These are phyloP conservation scores for Epichloe scottii DNA, from an alignment of 2,329 filamentous ascomycete genomes.

Conservation along the genomic window DNA sequence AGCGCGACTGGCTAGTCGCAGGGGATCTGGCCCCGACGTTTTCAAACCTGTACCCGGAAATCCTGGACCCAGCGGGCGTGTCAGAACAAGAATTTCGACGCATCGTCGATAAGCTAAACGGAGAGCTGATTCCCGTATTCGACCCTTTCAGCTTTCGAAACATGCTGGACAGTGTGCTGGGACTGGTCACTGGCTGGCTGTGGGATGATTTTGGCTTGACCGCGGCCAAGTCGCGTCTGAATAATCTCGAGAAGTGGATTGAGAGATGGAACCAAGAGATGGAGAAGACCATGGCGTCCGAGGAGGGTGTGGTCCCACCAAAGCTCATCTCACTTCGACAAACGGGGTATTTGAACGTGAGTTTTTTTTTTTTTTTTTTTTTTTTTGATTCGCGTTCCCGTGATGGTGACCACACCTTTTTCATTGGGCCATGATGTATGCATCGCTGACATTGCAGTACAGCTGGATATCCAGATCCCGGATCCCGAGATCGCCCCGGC, in stretches of 20 bases:
- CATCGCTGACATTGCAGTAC: slow-evolving; percentile 7
- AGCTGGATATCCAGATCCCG: slow-evolving; percentile 72
- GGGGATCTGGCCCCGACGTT: slow-evolving; percentile 89
- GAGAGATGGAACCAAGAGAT: slow-evolving; percentile 74
- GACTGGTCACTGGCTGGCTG: slow-evolving; percentile 78
- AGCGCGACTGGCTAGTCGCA: slow-evolving; percentile 78
- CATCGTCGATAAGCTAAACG: slow-evolving; percentile 72
- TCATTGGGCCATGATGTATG: too few species aligned
- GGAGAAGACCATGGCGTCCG: slow-evolving; percentile 40
- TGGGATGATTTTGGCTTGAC: slow-evolving; percentile 85
- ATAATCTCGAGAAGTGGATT: slow-evolving; percentile 64
- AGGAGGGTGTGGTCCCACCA: slow-evolving; percentile 43
- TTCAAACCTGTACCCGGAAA: slow-evolving; percentile 91
- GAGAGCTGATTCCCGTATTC: slow-evolving; percentile 63
- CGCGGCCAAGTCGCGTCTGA: slow-evolving; percentile 58
- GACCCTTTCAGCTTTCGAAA: slow-evolving; percentile 67
- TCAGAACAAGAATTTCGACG: slow-evolving; percentile 76
- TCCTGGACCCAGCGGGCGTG: slow-evolving; percentile 72
- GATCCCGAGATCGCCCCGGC: slow-evolving; percentile 58
- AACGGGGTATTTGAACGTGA: slow-evolving; percentile 77
- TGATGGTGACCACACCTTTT: neutral
- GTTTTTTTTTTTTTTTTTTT: slow-evolving; percentile 12
- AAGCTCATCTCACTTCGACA: slow-evolving; percentile 66
- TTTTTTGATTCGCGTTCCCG: neutral
- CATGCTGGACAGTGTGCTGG: slow-evolving; percentile 65